These are phyloP conservation scores for Pterocarpus santalinus DNA, from an alignment of 306 rosid genomes.

Conservation along the genomic window DNA sequence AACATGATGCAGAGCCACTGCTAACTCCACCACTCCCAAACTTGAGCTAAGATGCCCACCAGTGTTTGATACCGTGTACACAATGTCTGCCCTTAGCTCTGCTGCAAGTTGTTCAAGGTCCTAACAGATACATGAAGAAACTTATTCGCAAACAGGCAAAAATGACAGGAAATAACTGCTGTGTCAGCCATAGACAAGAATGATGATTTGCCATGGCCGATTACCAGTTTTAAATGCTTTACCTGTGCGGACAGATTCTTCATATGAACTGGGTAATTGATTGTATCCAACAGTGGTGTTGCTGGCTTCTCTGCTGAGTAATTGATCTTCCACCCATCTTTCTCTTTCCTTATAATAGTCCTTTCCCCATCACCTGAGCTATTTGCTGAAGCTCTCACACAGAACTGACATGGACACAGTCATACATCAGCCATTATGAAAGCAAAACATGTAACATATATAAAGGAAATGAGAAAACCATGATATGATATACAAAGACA, in stretches of 20 bases:
- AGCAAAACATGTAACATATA: neutral
- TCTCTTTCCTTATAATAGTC: conserved; percentile 58
- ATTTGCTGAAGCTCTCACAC: conserved; percentile 63
- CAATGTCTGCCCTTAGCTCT: conserved; percentile 86
- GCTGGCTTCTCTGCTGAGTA: conserved; percentile 67
- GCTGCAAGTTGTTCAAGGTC: conserved; percentile 88
- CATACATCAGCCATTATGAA: conserved; percentile 8
- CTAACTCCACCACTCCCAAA: conserved; percentile 89
- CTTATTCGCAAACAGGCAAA: neutral
- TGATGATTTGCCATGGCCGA: neutral
- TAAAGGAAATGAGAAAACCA: conserved; percentile 11
- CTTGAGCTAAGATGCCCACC: conserved; percentile 98
- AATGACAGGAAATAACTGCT: neutral
- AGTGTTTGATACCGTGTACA: conserved; percentile 63
- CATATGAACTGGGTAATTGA: conserved; percentile 84
- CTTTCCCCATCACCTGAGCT: conserved; percentile 51
- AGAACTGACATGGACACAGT: conserved; percentile 50
- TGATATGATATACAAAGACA: neutral
- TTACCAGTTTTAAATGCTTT: neutral
- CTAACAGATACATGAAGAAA: conserved; percentile 45
- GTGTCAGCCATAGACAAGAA: conserved; percentile 19
- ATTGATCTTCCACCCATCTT: conserved; percentile 66
- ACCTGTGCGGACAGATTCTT: conserved; percentile 80
- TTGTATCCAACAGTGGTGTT: conserved; percentile 85
- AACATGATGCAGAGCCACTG: conserved; percentile 91